phyloP scores from a whole-genome alignment of 331 rosid species.

The Prunus yedoensis region DNA sequence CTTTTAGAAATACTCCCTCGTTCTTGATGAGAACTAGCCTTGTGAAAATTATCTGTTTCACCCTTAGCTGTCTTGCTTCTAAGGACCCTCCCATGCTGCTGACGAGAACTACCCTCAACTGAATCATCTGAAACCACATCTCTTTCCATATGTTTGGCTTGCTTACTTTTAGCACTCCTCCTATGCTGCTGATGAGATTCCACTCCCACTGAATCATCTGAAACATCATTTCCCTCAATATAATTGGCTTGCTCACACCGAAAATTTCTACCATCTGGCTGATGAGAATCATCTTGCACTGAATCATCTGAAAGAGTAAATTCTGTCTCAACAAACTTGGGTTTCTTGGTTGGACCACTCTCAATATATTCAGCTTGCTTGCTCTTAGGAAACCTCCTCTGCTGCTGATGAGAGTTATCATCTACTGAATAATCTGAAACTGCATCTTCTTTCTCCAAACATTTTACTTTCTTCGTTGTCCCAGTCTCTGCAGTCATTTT shows the following conservation, averaged over 20 bases:
- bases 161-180: conserved; percentile 35
- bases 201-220: conserved; percentile 42
- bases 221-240: conserved; percentile 27
- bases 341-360: conserved; percentile 25
- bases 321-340: conserved; percentile 23
- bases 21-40: conserved; percentile 31
- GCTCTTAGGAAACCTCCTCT: conserved; percentile 25
- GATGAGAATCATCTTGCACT: conserved; percentile 24
- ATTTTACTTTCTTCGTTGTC: conserved; percentile 35
- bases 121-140: conserved; percentile 44
- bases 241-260: conserved; percentile 27
- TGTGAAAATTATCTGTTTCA: conserved; percentile 32
- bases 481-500: conserved; percentile 23
- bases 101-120: conserved; percentile 30
- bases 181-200: conserved; percentile 26
- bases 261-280: conserved; percentile 24
- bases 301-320: conserved; percentile 37
- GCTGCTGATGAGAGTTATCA: conserved; percentile 29
- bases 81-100: conserved; percentile 30
- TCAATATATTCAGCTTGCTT: conserved; percentile 26
- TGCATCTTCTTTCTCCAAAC: conserved; percentile 35
- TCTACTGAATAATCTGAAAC: conserved; percentile 40
- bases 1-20: conserved; percentile 38
- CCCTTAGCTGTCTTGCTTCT: conserved; percentile 30
- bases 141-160: conserved; percentile 15